These are phyloP conservation scores for Thyridium curvatum DNA, from an alignment of 2,329 filamentous ascomycete species.

Conservation along the genomic window DNA sequence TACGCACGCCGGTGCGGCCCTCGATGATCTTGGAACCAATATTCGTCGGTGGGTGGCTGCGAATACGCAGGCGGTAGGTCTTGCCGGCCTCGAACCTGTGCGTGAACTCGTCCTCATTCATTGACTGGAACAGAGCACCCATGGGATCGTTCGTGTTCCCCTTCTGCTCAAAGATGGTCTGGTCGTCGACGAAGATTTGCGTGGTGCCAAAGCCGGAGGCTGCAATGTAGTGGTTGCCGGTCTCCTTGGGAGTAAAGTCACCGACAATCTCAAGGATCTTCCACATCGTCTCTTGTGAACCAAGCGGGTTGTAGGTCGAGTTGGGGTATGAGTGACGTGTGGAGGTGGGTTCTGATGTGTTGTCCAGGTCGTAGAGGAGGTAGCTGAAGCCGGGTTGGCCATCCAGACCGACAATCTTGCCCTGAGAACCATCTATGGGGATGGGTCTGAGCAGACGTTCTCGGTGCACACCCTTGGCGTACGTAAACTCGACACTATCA, in stretches of 20 bases:
- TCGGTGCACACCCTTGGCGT: constrained; percentile 9
- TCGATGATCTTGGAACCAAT: constrained; percentile 23
- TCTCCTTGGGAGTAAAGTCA: constrained; percentile 17
- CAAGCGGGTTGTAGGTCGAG: constrained; percentile 16
- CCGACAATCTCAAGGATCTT: constrained; percentile 36
- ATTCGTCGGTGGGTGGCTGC: constrained; percentile 19
- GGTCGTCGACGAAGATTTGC: constrained; percentile 25
- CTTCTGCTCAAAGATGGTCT: constrained; percentile 12
- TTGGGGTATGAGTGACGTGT: constrained; percentile 15
- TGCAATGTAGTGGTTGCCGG: constrained; percentile 22
- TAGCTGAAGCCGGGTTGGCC: constrained; percentile 8
- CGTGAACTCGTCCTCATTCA: constrained; percentile 22
- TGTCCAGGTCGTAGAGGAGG: constrained; percentile 4
- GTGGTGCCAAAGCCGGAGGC: constrained; percentile 23
- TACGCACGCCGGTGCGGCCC: constrained; percentile 21
- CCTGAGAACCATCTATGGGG: too few species aligned
- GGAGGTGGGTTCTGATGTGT: constrained; percentile 15
- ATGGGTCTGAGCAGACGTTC: constrained; percentile 6
- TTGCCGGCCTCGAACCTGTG: constrained; percentile 16
- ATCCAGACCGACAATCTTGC: constrained; percentile 6
- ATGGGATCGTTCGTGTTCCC: constrained; percentile 23
- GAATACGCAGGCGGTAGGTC: constrained; percentile 17
- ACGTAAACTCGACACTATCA: constrained; percentile 15
- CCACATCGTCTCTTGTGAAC: constrained; percentile 26
- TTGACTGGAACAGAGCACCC: constrained; percentile 24